phyloP scores from a whole-genome alignment of 768 basidiomycete genomes.

The Paxillus ammoniavirescens region DNA sequence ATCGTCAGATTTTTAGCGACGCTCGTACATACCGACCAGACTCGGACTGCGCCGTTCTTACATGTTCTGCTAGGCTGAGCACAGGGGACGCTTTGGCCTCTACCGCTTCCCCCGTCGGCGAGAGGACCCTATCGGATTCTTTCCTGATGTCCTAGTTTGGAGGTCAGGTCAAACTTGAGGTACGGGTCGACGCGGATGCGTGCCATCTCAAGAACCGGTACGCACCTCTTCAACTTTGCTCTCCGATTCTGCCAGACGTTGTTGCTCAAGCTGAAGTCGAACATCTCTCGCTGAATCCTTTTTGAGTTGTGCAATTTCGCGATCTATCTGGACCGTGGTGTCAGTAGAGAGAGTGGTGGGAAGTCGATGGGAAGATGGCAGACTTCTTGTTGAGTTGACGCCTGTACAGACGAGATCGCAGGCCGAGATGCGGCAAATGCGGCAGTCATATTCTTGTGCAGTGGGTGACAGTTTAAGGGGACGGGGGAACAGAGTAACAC shows the following conservation, averaged over 20 bases:
- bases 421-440: background rate
- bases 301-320: slow-evolving; percentile 19
- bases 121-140: background rate
- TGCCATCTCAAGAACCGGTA: background rate
- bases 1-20: background rate
- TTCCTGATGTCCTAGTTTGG: slow-evolving; percentile 1
- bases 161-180: background rate
- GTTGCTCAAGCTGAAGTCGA: slow-evolving; percentile 17
- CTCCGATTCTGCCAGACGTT: slow-evolving; percentile 9
- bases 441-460: background rate
- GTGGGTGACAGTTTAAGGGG: background rate
- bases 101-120: background rate
- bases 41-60: background rate
- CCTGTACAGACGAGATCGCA: background rate
- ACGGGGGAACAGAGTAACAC: background rate
- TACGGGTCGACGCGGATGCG: background rate
- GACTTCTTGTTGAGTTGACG: slow-evolving; percentile 9
- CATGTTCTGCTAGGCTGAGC: slow-evolving; percentile 11
- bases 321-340: slow-evolving; percentile 15
- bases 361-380: background rate
- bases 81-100: slow-evolving; percentile 1
- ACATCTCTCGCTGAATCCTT: slow-evolving; percentile 23
- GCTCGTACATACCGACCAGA: background rate
- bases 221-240: slow-evolving; percentile 10
- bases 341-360: background rate